Conservation (phyloP, 2,329 filamentous ascomycete species). For the Lasiodiplodia gonubiensis region DNA sequence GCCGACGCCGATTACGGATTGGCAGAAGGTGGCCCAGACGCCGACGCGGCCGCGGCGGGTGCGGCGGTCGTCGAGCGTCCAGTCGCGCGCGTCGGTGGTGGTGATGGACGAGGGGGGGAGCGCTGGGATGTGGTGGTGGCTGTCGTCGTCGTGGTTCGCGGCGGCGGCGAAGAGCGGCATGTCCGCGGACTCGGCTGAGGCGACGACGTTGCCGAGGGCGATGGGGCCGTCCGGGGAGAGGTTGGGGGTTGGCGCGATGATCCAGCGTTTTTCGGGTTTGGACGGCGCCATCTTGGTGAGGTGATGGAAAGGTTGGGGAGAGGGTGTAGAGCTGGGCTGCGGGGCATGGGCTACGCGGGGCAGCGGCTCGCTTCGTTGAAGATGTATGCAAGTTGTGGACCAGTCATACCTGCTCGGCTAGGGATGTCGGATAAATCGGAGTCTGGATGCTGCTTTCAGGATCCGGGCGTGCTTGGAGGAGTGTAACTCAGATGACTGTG, state of each 20-base stretch:
- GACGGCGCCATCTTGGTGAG: background rate
- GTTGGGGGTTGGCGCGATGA: background rate
- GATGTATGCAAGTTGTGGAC: too few species aligned
- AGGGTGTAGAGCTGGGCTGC: background rate
- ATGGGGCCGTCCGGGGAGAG: slow-evolving; percentile 2
- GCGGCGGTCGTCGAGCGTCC: background rate
- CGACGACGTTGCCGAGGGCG: slow-evolving; percentile 10
- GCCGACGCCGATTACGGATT: slow-evolving; percentile 7
- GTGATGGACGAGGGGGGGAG: background rate
- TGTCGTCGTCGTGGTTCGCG: too few species aligned
- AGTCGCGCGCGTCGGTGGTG: background rate
- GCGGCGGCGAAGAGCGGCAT: background rate
- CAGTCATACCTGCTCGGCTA: too few species aligned
- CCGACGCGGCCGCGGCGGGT: background rate
- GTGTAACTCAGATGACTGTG: too few species aligned
- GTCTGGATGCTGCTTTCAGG: too few species aligned
- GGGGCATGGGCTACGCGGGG: too few species aligned
- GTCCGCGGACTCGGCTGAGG: background rate
- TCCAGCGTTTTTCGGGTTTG: background rate
- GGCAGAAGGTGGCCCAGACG: slow-evolving; percentile 21
- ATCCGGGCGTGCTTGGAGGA: too few species aligned
- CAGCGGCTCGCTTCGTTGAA: background rate
- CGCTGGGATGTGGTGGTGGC: background rate
- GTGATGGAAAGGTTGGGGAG: background rate
- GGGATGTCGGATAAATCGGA: too few species aligned